Evolutionary conservation across 768 basidiomycete species (phyloP).

Genomic region (Punctularia strigosozonata): DNA sequence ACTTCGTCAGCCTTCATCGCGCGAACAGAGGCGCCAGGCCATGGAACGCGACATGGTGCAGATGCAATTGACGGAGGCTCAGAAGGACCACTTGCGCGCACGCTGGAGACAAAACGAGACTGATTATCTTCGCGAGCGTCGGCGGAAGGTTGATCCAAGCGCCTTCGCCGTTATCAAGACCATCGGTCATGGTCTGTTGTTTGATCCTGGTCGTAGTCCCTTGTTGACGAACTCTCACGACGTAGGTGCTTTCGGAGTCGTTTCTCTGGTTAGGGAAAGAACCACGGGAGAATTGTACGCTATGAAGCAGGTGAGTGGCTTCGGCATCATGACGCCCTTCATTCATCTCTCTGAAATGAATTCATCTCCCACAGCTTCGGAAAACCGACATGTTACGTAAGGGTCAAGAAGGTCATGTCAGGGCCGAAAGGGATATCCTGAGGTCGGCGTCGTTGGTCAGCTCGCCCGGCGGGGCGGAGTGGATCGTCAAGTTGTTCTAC

Average conservation of each 20-base stretch:
- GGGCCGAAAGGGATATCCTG: constrained; percentile 89
- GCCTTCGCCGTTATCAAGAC: constrained; percentile 87
- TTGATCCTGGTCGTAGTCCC: constrained; percentile 10
- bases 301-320: constrained; percentile 78
- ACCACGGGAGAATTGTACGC: constrained; percentile 74
- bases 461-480: constrained; percentile 68
- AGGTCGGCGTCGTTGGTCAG: constrained; percentile 78
- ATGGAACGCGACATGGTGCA: constrained; percentile 82
- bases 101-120: constrained; percentile 86
- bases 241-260: constrained; percentile 90
- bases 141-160: constrained; percentile 72
- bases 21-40: constrained; percentile 74
- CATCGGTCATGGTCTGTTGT: constrained; percentile 73
- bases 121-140: constrained; percentile 74
- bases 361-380: constrained; percentile 56
- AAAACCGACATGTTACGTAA: constrained; percentile 91
- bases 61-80: constrained; percentile 56
- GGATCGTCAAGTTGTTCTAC: constrained; percentile 91
- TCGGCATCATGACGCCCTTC: constrained; percentile 11
- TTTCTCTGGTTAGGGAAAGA: constrained; percentile 81
- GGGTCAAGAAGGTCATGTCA: constrained; percentile 94
- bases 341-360: too few relatives aligned
- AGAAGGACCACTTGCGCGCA: constrained; percentile 60
- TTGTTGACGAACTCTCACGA: constrained; percentile 15
- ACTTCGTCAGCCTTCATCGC: constrained; percentile 72